Conservation (phyloP, 2,329 filamentous ascomycete genomes). For the Penicillium sp. region DNA sequence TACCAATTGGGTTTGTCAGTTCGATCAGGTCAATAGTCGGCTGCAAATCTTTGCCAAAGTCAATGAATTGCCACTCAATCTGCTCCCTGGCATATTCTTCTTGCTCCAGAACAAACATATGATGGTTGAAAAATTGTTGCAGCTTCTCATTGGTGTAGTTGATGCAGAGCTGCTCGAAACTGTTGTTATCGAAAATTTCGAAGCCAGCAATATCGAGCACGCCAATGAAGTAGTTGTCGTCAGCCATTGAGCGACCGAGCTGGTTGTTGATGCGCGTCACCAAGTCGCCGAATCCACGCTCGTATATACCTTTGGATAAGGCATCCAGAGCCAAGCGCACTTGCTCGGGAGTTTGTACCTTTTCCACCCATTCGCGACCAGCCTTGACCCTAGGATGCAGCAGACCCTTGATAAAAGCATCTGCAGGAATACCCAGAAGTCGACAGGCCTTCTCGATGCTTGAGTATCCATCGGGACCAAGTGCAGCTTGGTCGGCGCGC, state of each 20-base stretch:
- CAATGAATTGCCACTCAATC: slow-evolving; percentile 99
- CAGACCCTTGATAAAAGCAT: slow-evolving; percentile 80
- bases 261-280: slow-evolving; percentile 88
- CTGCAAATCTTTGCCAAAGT: slow-evolving; percentile 94
- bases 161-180: slow-evolving; percentile 98
- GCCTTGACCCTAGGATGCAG: slow-evolving; percentile 93
- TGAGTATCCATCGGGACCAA: slow-evolving; percentile 67
- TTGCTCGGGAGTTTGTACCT: slow-evolving; percentile 95
- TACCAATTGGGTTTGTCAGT: slow-evolving; percentile 91
- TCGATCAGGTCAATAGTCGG: slow-evolving; percentile 98
- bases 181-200: slow-evolving; percentile 97
- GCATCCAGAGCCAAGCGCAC: slow-evolving; percentile 86
- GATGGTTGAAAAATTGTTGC: slow-evolving; percentile 99
- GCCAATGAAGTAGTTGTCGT: slow-evolving; percentile 93
- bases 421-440: slow-evolving; percentile 74
- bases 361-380: slow-evolving; percentile 96
- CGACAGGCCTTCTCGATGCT: slow-evolving; percentile 74
- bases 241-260: slow-evolving; percentile 75
- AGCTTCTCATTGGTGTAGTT: slow-evolving; percentile 99
- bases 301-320: slow-evolving; percentile 93
- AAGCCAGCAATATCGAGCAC: slow-evolving; percentile 98
- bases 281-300: slow-evolving; percentile 88
- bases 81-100: slow-evolving; percentile 96
- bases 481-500: slow-evolving; percentile 79
- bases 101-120: slow-evolving; percentile 99